Evolutionary conservation across 108 stramenopile genomes (phyloP).

Genomic region (Stephanodiscus minutulus): DNA sequence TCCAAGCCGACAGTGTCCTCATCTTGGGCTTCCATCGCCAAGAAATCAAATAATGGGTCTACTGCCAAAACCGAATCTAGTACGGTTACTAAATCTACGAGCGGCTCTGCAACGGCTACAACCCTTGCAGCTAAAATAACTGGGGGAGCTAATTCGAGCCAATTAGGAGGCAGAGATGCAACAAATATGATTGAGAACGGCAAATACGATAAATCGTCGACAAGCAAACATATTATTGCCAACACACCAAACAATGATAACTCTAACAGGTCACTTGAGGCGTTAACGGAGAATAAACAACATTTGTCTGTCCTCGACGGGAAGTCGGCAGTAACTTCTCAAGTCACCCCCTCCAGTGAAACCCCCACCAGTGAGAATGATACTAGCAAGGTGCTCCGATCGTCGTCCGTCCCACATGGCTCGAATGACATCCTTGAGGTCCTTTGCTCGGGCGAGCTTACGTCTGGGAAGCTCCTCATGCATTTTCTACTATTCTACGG

Average conservation of each 20-base stretch:
- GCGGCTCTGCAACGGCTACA: conserved; percentile 16
- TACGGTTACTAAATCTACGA: conserved; percentile 26
- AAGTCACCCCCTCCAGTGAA: conserved; percentile 32
- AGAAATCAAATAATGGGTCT: conserved; percentile 51
- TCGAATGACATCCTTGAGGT: conserved; percentile 88
- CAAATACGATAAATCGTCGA: neutral
- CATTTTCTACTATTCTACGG: conserved; percentile 88
- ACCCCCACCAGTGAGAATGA: neutral
- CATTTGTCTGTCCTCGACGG: conserved; percentile 13
- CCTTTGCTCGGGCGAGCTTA: conserved; percentile 81
- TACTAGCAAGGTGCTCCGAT: conserved; percentile 3
- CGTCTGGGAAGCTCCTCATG: conserved; percentile 83
- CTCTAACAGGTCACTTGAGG: neutral
- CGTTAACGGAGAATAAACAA: conserved; percentile 16
- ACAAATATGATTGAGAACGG: neutral
- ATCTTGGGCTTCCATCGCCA: conserved; percentile 71
- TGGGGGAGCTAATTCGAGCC: conserved; percentile 21
- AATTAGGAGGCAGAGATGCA: conserved; percentile 27
- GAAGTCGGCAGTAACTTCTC: conserved; percentile 16
- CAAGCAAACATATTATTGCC: conserved; percentile 10
- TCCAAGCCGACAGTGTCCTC: conserved; percentile 46
- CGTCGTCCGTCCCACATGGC: conserved; percentile 69
- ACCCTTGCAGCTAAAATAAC: conserved; percentile 13
- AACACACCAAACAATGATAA: conserved; percentile 5
- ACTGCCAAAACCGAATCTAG: conserved; percentile 40